phyloP scores from a whole-genome alignment of 2,329 filamentous ascomycete genomes.

The Colletotrichum falcatum region DNA sequence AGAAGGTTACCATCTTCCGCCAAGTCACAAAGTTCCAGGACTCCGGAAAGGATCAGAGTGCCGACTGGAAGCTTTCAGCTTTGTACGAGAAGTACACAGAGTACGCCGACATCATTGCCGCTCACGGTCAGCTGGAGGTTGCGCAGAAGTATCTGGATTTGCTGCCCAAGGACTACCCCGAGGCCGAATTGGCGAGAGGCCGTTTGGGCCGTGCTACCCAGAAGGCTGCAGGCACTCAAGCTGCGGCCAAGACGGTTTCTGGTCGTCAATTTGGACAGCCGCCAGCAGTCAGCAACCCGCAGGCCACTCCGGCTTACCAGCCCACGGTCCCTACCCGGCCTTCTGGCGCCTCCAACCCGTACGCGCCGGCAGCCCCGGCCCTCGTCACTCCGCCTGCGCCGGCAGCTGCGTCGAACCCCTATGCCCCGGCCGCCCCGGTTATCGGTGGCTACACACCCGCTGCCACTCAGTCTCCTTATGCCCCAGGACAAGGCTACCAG shows the following conservation, averaged over 20 bases:
- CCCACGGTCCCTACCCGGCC: constrained; percentile 14
- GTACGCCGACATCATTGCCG: constrained; percentile 94
- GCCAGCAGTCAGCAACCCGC: constrained; percentile 30
- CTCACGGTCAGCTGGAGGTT: constrained; percentile 86
- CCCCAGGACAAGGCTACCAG: constrained; percentile 65
- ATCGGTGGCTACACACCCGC: constrained; percentile 40
- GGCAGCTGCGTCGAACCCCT: constrained; percentile 49
- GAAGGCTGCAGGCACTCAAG: constrained; percentile 52
- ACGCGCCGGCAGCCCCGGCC: constrained; percentile 48
- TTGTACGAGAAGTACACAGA: constrained; percentile 97
- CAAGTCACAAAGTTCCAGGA: constrained; percentile 94
- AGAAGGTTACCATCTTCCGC: constrained; percentile 98
- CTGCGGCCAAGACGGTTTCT: constrained; percentile 52
- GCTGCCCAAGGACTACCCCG: constrained; percentile 84
- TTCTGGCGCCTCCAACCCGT: constrained; percentile 30
- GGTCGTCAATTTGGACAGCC: constrained; percentile 43
- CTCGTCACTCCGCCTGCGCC: constrained; percentile 50
- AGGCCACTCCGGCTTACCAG: constrained; percentile 25
- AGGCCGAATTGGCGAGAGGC: constrained; percentile 87
- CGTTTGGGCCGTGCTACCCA: constrained; percentile 87
- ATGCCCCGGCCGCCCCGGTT: constrained; percentile 46
- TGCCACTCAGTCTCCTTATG: constrained; percentile 54
- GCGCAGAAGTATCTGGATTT: constrained; percentile 94
- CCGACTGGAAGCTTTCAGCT: constrained; percentile 88
- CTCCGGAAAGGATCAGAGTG: constrained; percentile 74